These are phyloP conservation scores for Trapa incisa DNA, from an alignment of 345 rosid genomes.

Conservation along the genomic window DNA sequence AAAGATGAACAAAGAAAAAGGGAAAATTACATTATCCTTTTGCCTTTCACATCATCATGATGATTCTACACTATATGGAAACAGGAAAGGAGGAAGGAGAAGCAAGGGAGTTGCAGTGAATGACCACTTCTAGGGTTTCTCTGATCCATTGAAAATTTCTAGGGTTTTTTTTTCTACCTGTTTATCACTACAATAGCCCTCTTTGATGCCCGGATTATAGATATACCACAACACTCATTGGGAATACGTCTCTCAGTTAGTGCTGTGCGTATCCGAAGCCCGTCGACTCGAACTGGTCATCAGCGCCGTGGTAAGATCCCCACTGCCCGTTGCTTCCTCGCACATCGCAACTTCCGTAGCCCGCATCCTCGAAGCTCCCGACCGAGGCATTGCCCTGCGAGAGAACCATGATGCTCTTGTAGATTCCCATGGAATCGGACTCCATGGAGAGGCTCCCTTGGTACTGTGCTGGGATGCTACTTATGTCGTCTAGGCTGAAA, in stretches of 20 bases:
- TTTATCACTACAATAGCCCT: neutral
- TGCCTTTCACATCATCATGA: neutral
- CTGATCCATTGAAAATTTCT: neutral
- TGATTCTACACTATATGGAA: neutral
- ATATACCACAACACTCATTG: neutral
- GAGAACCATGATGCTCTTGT: conserved; percentile 27
- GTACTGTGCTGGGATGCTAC: conserved; percentile 1
- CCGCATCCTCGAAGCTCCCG: conserved; percentile 45
- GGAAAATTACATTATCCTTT: neutral
- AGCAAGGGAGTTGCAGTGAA: neutral
- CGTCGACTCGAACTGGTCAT: conserved; percentile 37
- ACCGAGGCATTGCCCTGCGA: conserved; percentile 26
- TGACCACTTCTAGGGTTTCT: conserved; percentile 1
- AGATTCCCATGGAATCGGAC: conserved; percentile 17
- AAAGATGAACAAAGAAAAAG: neutral
- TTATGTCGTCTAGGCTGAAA: conserved; percentile 7
- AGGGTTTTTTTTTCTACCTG: neutral
- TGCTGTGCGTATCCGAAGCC: conserved; percentile 39
- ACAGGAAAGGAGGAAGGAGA: neutral
- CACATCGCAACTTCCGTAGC: conserved; percentile 20
- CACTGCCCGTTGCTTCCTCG: conserved; percentile 35
- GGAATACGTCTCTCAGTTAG: conserved; percentile 6
- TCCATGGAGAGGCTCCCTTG: conserved; percentile 16
- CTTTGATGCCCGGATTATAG: neutral
- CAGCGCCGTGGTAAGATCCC: conserved; percentile 46